A percentile compares a stretch with the other conserved stretches of the same genome.
Conservation (phyloP, 2,329 filamentous ascomycete species). For the Cladophialophora exuberans region DNA sequence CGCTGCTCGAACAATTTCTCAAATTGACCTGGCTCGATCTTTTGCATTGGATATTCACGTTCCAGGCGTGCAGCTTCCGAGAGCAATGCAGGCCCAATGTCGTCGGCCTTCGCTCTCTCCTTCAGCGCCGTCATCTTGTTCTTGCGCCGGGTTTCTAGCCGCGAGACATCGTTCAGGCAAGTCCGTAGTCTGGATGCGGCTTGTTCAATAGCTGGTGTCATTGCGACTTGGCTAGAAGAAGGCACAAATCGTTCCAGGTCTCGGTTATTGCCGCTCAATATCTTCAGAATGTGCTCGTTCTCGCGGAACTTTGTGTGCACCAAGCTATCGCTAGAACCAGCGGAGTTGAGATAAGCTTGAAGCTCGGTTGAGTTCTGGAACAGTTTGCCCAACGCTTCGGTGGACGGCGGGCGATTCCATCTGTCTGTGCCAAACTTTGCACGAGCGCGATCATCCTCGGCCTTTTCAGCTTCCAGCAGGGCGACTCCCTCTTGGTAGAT, state of each 20-base stretch:
- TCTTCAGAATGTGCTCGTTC: slow-evolving; percentile 72
- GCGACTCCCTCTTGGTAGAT: slow-evolving; percentile 83
- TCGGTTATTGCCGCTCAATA: slow-evolving; percentile 78
- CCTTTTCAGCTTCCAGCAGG: slow-evolving; percentile 75
- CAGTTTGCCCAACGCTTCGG: slow-evolving; percentile 70
- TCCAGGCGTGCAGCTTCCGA: slow-evolving; percentile 83
- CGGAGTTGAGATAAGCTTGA: slow-evolving; percentile 79
- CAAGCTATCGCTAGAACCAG: slow-evolving; percentile 66
- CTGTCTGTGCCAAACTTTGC: slow-evolving; percentile 82
- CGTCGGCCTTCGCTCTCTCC: slow-evolving; percentile 80
- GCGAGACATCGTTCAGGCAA: slow-evolving; percentile 80
- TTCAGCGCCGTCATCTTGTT: slow-evolving; percentile 78
- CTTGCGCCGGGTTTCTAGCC: slow-evolving; percentile 78
- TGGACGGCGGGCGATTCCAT: slow-evolving; percentile 74
- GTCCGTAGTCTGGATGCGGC: slow-evolving; percentile 77
- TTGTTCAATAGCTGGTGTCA: slow-evolving; percentile 78
- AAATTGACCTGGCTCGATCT: slow-evolving; percentile 85
- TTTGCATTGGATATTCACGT: slow-evolving; percentile 80
- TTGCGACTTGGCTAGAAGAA: slow-evolving; percentile 75
- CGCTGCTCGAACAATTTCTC: slow-evolving; percentile 86
- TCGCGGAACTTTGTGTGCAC: slow-evolving; percentile 79
- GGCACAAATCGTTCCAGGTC: slow-evolving; percentile 88
- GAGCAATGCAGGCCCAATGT: slow-evolving; percentile 81
- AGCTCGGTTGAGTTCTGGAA: slow-evolving; percentile 78
- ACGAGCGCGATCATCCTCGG: slow-evolving; percentile 77